Evolutionary conservation across 176 grass and related monocot species (phyloP).

Genomic region (Juncus inflexus): DNA sequence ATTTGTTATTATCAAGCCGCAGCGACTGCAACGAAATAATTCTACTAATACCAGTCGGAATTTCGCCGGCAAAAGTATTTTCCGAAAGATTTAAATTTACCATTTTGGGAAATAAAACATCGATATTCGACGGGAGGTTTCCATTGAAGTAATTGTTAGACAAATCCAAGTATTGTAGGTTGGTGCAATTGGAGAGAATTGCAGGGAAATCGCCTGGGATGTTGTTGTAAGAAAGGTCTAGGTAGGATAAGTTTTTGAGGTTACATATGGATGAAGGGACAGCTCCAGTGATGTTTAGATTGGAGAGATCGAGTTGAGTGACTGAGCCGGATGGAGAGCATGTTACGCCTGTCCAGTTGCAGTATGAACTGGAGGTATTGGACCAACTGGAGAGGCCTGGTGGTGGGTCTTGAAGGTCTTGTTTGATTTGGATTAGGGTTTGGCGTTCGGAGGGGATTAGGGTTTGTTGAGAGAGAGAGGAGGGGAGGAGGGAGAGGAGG

Average conservation of each 20-base stretch:
- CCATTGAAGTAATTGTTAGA: slow-evolving; percentile 44
- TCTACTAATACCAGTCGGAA: slow-evolving; percentile 39
- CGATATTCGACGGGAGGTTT: slow-evolving; percentile 41
- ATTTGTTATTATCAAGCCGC: slow-evolving; percentile 22
- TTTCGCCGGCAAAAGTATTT: slow-evolving; percentile 37
- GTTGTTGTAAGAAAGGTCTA: slow-evolving; percentile 47
- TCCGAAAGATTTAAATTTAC: slow-evolving; percentile 21
- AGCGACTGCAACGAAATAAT: slow-evolving; percentile 30
- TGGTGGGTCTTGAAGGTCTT: slow-evolving; percentile 36
- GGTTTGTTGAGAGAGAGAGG: slow-evolving; percentile 12
- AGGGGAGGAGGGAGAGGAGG: background rate
- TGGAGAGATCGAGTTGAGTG: slow-evolving; percentile 23
- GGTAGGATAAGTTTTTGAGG: slow-evolving; percentile 35
- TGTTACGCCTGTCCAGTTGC: slow-evolving; percentile 43
- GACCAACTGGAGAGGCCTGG: slow-evolving; percentile 40
- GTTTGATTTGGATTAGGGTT: slow-evolving; percentile 45
- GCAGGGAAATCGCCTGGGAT: slow-evolving; percentile 36
- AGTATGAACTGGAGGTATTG: slow-evolving; percentile 23
- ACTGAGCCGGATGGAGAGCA: slow-evolving; percentile 39
- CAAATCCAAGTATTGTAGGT: slow-evolving; percentile 41
- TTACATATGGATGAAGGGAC: slow-evolving; percentile 44
- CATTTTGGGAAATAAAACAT: slow-evolving; percentile 29
- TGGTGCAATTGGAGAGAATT: slow-evolving; percentile 33
- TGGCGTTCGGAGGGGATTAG: slow-evolving; percentile 33
- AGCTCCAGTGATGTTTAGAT: slow-evolving; percentile 19